phyloP scores from a whole-genome alignment of 257 asterid species.

The Nicotiana attenuata region DNA sequence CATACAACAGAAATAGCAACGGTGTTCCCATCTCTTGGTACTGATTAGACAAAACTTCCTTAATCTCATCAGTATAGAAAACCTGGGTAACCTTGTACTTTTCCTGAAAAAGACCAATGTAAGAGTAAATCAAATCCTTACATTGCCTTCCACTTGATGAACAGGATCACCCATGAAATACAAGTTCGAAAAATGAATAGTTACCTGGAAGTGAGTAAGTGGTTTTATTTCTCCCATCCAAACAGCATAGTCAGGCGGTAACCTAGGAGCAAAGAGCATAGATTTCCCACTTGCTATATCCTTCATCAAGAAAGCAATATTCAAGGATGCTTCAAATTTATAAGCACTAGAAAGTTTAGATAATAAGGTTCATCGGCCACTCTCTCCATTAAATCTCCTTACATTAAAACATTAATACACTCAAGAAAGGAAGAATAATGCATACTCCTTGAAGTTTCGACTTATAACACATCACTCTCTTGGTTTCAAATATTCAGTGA shows the following conservation, averaged over 20 bases:
- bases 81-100: slow-evolving; percentile 57
- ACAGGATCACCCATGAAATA: neutral
- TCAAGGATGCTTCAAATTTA: neutral
- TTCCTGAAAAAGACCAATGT: slow-evolving; percentile 52
- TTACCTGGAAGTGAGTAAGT: slow-evolving; percentile 72
- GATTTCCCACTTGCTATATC: slow-evolving; percentile 81
- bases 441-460: neutral
- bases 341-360: neutral
- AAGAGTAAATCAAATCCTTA: slow-evolving; percentile 17
- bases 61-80: slow-evolving; percentile 68
- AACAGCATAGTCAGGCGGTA: slow-evolving; percentile 80
- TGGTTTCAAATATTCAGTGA: neutral
- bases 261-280: slow-evolving; percentile 80
- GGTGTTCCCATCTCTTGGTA: slow-evolving; percentile 68
- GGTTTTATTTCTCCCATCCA: slow-evolving; percentile 96
- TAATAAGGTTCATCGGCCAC: neutral
- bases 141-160: neutral
- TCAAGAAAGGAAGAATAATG: neutral
- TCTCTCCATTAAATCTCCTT: neutral
- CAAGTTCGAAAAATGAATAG: neutral
- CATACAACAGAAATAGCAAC: slow-evolving; percentile 77
- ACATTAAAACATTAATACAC: neutral
- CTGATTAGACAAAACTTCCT: slow-evolving; percentile 48
- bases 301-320: slow-evolving; percentile 33
- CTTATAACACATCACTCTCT: neutral